Conservation (phyloP, 2,329 filamentous ascomycete genomes). For the Trichoderma guizhouense region DNA sequence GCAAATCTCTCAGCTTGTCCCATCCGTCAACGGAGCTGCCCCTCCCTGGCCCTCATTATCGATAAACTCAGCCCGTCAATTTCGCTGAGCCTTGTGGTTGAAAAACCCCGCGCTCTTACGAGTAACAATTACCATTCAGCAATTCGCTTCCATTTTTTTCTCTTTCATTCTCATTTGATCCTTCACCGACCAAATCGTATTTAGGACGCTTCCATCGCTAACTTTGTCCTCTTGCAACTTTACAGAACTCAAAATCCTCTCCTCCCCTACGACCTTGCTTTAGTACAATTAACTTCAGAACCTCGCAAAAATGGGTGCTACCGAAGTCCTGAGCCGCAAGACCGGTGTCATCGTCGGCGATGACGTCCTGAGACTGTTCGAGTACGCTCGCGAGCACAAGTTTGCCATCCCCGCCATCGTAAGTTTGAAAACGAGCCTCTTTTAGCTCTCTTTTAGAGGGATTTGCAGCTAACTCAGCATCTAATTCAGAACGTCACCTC, state of each 20-base stretch:
- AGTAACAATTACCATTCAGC: conserved; percentile 16
- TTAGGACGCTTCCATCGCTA: not conserved
- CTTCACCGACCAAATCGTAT: not conserved
- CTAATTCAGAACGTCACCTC: conserved; percentile 75
- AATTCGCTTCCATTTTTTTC: conserved; percentile 1
- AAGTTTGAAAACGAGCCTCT: conserved; percentile 22
- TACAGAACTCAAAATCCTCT: not conserved
- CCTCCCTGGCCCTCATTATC: conserved; percentile 13
- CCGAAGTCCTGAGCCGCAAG: conserved; percentile 49
- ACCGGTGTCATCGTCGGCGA: conserved; percentile 53
- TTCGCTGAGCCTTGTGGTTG: not conserved
- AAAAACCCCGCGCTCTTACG: conserved; percentile 19
- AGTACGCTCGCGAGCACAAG: conserved; percentile 81
- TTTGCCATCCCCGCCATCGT: conserved; percentile 83
- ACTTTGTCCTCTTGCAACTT: not conserved
- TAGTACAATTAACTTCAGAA: conserved; percentile 1
- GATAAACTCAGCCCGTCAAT: conserved; percentile 7
- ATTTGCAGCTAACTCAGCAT: conserved; percentile 3
- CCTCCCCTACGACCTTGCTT: not conserved
- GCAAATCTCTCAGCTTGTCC: conserved; percentile 13
- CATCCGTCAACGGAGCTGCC: conserved; percentile 18
- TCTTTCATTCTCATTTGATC: not conserved
- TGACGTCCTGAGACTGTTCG: conserved; percentile 66
- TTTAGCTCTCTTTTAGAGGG: not conserved
- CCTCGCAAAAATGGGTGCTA: conserved; percentile 37